Evolutionary conservation across 2,329 filamentous ascomycete species (phyloP).

Genomic region (Talaromyces marneffei): DNA sequence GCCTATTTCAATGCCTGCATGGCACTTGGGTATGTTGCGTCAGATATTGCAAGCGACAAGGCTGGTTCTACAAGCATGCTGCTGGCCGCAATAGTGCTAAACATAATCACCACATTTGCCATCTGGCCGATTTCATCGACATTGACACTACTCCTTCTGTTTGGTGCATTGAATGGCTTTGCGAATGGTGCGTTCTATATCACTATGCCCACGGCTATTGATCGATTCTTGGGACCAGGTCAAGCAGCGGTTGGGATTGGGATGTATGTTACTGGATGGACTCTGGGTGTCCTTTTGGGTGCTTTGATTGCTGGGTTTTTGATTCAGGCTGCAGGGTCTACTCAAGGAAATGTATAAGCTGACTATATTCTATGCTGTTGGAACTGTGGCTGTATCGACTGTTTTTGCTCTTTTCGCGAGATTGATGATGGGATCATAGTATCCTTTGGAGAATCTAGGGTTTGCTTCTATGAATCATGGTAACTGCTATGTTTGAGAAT

Average conservation of each 20-base stretch:
- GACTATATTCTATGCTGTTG: slow-evolving; percentile 2
- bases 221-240: background rate
- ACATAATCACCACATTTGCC: background rate
- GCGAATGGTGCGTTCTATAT: slow-evolving; percentile 4
- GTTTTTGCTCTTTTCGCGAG: background rate
- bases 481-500: background rate
- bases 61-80: background rate
- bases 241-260: background rate
- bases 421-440: background rate
- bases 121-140: slow-evolving; percentile 3
- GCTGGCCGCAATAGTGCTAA: background rate
- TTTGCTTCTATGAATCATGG: background rate
- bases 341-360: background rate
- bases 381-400: background rate
- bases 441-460: background rate
- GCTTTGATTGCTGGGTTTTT: background rate
- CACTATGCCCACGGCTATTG: slow-evolving; percentile 1
- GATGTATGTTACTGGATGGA: background rate
- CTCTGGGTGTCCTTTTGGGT: background rate
- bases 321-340: background rate
- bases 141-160: background rate
- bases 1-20: slow-evolving; percentile 3
- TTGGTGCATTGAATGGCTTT: background rate
- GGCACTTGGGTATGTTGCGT: background rate
- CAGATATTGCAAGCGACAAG: background rate